Percentiles rank a stretch among this genome's conserved stretches.
Evolutionary conservation across 2,329 filamentous ascomycete species (phyloP).

Genomic region (Penicillium verrucosum): DNA sequence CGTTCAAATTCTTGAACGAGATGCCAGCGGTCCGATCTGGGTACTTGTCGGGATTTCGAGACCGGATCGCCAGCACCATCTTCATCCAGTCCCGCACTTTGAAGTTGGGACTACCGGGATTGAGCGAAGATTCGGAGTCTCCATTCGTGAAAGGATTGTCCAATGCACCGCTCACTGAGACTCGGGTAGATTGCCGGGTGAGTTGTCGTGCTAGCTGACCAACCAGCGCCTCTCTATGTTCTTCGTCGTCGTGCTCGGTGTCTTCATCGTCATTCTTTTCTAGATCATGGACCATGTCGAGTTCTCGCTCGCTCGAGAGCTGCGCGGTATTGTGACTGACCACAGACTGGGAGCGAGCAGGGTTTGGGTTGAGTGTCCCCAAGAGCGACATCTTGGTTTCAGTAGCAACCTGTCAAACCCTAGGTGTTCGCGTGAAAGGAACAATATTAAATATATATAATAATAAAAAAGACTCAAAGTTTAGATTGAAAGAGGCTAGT

Average conservation of each 20-base stretch:
- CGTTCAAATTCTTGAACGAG: conserved; percentile 60
- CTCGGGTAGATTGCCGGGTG: conserved; percentile 22
- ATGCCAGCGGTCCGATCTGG: conserved; percentile 52
- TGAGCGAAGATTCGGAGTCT: conserved; percentile 19
- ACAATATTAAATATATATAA: neutral
- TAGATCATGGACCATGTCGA: neutral
- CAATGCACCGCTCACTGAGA: conserved; percentile 13
- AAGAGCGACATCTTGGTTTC: neutral
- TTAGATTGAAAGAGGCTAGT: neutral
- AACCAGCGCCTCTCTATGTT: neutral
- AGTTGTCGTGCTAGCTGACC: conserved; percentile 8
- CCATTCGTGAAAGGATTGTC: conserved; percentile 19
- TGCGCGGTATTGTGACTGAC: neutral
- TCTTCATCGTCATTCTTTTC: neutral
- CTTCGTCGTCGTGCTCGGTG: neutral
- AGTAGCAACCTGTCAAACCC: neutral
- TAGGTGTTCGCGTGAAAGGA: neutral
- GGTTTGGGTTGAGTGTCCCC: neutral
- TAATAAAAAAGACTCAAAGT: neutral
- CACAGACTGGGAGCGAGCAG: neutral
- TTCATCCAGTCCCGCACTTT: conserved; percentile 22
- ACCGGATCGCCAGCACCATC: conserved; percentile 19
- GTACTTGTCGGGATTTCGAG: conserved; percentile 17
- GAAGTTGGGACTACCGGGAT: conserved; percentile 23
- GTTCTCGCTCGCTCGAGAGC: neutral